These are phyloP conservation scores for Delitschia confertaspora DNA, from an alignment of 495 filamentous ascomycete species.

Conservation along the genomic window DNA sequence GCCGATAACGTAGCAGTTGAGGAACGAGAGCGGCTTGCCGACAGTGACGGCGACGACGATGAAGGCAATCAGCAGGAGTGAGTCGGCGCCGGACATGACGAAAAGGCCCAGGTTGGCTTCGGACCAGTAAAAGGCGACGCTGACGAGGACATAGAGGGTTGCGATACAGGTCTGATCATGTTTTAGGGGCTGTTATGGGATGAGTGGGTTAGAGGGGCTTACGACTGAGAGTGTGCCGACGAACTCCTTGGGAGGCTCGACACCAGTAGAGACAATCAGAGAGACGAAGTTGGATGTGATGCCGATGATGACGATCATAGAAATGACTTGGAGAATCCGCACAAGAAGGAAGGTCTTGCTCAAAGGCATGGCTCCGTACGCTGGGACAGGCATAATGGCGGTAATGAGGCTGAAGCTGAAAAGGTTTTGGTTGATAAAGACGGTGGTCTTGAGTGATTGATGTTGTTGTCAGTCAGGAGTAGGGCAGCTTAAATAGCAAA, in stretches of 20 bases:
- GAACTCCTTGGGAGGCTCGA: constrained; percentile 59
- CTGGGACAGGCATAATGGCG: constrained; percentile 41
- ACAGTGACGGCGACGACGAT: constrained; percentile 62
- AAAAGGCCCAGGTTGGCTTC: constrained; percentile 62
- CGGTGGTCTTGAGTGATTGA: constrained; percentile 14
- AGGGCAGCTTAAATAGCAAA: constrained; percentile 18
- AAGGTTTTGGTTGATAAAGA: constrained; percentile 1
- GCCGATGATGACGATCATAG: constrained; percentile 71
- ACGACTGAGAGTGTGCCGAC: constrained; percentile 73
- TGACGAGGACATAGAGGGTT: constrained; percentile 66
- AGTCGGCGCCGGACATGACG: constrained; percentile 55
- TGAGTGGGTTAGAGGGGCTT: constrained; percentile 34
- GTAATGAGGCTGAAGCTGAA: too few species aligned
- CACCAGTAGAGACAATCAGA: constrained; percentile 56
- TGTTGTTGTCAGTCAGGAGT: constrained; percentile 14
- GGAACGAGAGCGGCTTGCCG: constrained; percentile 70
- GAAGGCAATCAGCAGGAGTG: constrained; percentile 58
- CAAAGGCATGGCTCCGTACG: constrained; percentile 57
- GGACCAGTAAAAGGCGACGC: constrained; percentile 67
- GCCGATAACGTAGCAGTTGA: constrained; percentile 53
- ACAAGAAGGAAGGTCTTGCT: constrained; percentile 68
- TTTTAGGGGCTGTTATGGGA: constrained; percentile 7
- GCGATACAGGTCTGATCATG: constrained; percentile 58
- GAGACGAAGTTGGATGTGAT: constrained; percentile 75
- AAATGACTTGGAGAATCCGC: constrained; percentile 59